Evolutionary conservation across 192 early-diverging fungal species (phyloP).

Genomic region (Umbelopsis vinacea): DNA sequence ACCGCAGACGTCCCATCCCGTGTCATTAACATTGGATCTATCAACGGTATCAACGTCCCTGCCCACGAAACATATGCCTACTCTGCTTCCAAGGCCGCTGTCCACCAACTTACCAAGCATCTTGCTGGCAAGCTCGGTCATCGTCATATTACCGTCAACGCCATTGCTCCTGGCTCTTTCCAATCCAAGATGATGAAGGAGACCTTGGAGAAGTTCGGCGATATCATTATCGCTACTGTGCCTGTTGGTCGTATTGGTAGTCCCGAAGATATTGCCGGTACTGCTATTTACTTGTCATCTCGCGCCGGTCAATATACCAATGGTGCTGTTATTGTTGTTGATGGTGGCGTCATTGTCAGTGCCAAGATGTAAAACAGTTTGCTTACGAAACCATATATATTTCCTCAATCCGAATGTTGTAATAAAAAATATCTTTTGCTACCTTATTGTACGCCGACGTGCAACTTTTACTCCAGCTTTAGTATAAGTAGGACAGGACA

Average conservation of each 20-base stretch:
- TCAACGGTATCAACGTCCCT: slow-evolving; percentile 53
- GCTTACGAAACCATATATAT: too few relatives aligned
- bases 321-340: slow-evolving; percentile 35
- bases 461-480: too few relatives aligned
- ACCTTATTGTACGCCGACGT: too few relatives aligned
- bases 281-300: slow-evolving; percentile 79
- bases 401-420: too few relatives aligned
- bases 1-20: slow-evolving; percentile 60
- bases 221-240: slow-evolving; percentile 54
- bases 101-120: slow-evolving; percentile 72
- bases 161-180: slow-evolving; percentile 74
- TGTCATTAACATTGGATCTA: slow-evolving; percentile 85
- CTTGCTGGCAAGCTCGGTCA: slow-evolving; percentile 66
- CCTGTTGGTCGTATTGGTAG: slow-evolving; percentile 79
- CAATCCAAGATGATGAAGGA: slow-evolving; percentile 77
- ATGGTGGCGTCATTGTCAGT: slow-evolving; percentile 30
- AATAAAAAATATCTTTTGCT: too few relatives aligned
- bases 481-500: too few relatives aligned
- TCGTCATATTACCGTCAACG: slow-evolving; percentile 66
- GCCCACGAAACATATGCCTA: slow-evolving; percentile 67
- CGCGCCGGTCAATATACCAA: slow-evolving; percentile 71
- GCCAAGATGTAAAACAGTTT: slow-evolving; percentile 18
- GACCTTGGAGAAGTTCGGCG: slow-evolving; percentile 56
- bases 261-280: slow-evolving; percentile 86
- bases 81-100: slow-evolving; percentile 77